Evolutionary conservation across 225 moss, liverwort and hornwort species (phyloP).

Genomic region (Neckera pumila): DNA sequence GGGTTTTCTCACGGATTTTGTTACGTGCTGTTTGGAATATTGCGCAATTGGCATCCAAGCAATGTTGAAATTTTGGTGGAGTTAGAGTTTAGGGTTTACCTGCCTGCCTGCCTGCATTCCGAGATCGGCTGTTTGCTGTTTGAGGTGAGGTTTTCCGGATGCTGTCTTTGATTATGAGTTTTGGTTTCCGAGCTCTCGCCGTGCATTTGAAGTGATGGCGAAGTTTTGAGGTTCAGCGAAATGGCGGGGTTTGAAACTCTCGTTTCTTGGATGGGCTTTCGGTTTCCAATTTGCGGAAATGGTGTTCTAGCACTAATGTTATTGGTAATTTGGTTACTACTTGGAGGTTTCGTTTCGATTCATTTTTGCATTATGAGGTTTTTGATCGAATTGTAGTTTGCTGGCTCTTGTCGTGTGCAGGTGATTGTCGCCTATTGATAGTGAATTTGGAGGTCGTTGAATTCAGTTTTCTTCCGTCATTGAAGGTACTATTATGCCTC

Average conservation of each 20-base stretch:
- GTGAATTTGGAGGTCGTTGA: background rate
- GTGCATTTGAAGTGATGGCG: background rate
- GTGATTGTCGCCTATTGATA: background rate
- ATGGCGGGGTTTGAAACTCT: background rate
- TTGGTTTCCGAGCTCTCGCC: background rate
- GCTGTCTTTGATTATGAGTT: background rate
- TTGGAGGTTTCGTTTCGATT: background rate
- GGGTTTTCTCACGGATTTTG: background rate
- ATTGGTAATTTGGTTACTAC: background rate
- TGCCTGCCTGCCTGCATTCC: background rate
- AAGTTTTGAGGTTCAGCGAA: background rate
- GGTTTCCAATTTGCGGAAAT: background rate
- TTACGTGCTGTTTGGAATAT: background rate
- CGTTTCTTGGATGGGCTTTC: background rate
- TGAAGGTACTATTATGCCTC: background rate
- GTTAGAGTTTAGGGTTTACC: constrained; percentile 17
- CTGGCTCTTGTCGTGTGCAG: background rate
- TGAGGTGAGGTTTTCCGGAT: background rate
- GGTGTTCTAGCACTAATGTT: background rate
- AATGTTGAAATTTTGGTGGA: background rate
- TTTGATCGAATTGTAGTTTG: background rate
- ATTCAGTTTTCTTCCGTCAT: background rate
- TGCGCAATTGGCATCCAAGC: background rate
- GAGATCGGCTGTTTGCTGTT: background rate
- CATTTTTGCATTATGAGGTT: background rate